Conservation (phyloP, 2,329 filamentous ascomycete genomes). For the Pyricularia sp. region DNA sequence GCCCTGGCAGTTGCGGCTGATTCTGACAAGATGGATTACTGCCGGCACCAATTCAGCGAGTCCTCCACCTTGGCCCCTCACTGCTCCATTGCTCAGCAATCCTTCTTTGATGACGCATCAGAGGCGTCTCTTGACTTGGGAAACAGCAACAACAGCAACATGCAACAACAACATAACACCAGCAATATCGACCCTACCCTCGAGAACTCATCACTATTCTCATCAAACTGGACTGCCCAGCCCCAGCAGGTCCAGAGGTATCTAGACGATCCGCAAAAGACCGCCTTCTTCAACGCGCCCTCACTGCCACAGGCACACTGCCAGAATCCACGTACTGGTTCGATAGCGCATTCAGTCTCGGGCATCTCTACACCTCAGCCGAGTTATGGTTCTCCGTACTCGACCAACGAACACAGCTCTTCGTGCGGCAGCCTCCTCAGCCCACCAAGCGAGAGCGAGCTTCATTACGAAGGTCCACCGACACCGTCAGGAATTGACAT, state of each 20-base stretch:
- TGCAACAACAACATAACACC: neutral
- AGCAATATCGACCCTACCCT: conserved; percentile 18
- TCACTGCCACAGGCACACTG: conserved; percentile 9
- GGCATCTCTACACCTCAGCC: conserved; percentile 11
- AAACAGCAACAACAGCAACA: conserved; percentile 1
- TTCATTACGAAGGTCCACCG: conserved; percentile 23
- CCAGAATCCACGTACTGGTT: neutral
- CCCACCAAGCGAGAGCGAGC: conserved; percentile 29
- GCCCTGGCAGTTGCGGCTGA: neutral
- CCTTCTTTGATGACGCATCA: neutral
- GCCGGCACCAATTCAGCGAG: neutral
- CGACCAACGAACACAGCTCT: conserved; percentile 25
- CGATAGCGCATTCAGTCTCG: conserved; percentile 5
- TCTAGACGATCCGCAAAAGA: conserved; percentile 18
- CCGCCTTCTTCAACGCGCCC: conserved; percentile 16
- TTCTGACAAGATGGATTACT: neutral
- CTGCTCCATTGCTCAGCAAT: neutral
- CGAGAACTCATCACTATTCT: conserved; percentile 12
- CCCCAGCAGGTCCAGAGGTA: conserved; percentile 17
- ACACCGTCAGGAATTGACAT: conserved; percentile 25
- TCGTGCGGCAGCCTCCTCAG: conserved; percentile 26
- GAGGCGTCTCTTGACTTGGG: neutral
- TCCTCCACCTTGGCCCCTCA: neutral
- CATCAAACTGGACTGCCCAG: conserved; percentile 9
- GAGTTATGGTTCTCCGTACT: conserved; percentile 27